Percentiles rank a stretch among this genome's conserved stretches.
phyloP scores from a whole-genome alignment of 768 basidiomycete genomes.

The Suillus hirtellus region DNA sequence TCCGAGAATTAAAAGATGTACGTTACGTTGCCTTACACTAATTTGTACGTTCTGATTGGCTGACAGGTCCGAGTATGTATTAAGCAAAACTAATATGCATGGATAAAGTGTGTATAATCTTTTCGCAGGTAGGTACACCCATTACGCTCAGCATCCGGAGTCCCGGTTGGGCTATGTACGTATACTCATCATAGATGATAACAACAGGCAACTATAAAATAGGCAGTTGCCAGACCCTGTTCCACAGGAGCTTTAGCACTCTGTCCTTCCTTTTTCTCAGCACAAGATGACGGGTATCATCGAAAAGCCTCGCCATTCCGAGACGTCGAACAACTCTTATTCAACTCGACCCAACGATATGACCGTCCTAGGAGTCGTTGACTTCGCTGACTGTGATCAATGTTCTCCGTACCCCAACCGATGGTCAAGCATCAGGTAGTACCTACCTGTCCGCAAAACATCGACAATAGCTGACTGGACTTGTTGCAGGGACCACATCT shows the following conservation, averaged over 20 bases:
- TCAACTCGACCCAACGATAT: slow-evolving; percentile 11
- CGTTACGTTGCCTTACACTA: slow-evolving; percentile 11
- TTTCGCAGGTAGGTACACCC: slow-evolving; percentile 5
- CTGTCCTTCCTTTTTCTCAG: slow-evolving; percentile 7
- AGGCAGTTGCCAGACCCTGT: neutral
- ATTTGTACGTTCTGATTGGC: slow-evolving; percentile 11
- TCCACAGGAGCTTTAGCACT: neutral
- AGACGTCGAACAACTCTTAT: slow-evolving; percentile 18
- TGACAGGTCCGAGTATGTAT: slow-evolving; percentile 2
- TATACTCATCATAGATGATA: slow-evolving; percentile 4
- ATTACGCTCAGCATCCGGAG: slow-evolving; percentile 12
- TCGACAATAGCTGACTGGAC: neutral
- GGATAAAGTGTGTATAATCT: neutral
- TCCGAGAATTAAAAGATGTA: slow-evolving; percentile 1
- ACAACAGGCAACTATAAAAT: slow-evolving; percentile 25
- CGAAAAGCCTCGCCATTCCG: slow-evolving; percentile 25
- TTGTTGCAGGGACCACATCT: slow-evolving; percentile 37
- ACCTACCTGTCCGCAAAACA: slow-evolving; percentile 14
- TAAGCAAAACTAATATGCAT: neutral
- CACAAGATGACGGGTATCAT: slow-evolving; percentile 23
- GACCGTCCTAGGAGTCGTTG: slow-evolving; percentile 11
- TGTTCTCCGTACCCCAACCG: slow-evolving; percentile 44
- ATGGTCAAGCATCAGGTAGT: slow-evolving; percentile 51
- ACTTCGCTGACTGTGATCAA: slow-evolving; percentile 33
- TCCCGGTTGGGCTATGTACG: slow-evolving; percentile 1